Base-by-base conservation (phyloP, 192 early-diverging fungal species). In the Coemansia sp. region DNA sequence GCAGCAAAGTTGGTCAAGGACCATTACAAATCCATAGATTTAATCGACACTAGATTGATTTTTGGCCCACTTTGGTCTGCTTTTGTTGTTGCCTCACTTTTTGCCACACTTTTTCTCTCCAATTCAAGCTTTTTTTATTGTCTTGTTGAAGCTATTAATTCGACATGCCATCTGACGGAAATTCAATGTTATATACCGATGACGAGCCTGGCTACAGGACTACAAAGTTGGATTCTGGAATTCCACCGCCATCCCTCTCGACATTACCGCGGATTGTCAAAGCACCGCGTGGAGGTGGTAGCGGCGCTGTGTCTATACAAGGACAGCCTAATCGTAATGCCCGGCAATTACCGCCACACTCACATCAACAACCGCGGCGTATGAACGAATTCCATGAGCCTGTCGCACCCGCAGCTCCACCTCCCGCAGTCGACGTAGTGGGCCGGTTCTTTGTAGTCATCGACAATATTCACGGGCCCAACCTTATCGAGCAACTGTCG, bases 171-270 rank as follows among this genome's bases (percentile, higher is more conserved):
- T 73, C 69, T 23, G 65, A 74, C 50, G 11, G 44, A 32, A 67
- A 29, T 27, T 44, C 58, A 27, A 11, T 38, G 9, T 39, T 82
- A 57, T 82, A 70, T 62, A 68, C 71, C 11, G 74, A 82, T 44
- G 62, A 63, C 17, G 79, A 82, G 10, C 71, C 72, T 5, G 60
- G 38, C 38, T 82, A 76, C 50, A 60, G 42, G 14, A 51, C 45
- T 50, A 73, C 74, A 31, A 65, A 51, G 37, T 12, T 75, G 14
- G 48, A 67, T 0, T 70, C 71, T 9, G 64, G 68, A 17, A 32
- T 82, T 12, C 68, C 63, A 3, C 79, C 74, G 2, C 79, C 79
- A 7, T 73, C 70, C 2, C 44, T 82, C 0, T 23, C 21, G 11
- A 68, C 68, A 23, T 23, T 82, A 36, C 70, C 74, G 5, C 60